Conservation (phyloP, 2,329 filamentous ascomycete species). For the Cercospora janseana region DNA sequence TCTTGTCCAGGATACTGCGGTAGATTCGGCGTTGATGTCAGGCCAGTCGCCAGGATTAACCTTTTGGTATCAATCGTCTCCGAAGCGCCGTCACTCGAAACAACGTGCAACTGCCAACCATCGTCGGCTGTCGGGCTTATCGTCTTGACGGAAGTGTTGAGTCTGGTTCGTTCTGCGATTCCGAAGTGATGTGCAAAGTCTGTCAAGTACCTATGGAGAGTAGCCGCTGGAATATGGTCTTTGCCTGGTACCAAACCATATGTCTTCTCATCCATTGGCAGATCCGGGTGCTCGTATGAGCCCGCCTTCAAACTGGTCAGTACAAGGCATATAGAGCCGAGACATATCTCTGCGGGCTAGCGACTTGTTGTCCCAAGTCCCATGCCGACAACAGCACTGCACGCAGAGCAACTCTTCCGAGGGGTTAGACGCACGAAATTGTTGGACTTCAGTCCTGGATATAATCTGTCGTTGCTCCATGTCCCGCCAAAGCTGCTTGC, state of each 20-base stretch:
- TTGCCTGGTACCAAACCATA: not conserved
- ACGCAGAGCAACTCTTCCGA: too few relatives aligned
- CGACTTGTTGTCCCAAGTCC: too few relatives aligned
- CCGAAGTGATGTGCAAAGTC: not conserved
- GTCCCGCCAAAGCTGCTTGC: not conserved
- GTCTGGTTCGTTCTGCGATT: not conserved
- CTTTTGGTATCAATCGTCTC: not conserved
- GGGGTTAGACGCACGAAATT: too few relatives aligned
- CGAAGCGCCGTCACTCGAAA: not conserved
- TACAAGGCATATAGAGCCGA: too few relatives aligned
- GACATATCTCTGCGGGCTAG: too few relatives aligned
- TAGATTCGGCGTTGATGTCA: conserved; percentile 3
- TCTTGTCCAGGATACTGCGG: not conserved
- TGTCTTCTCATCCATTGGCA: not conserved
- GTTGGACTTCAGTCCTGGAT: conserved; percentile 1
- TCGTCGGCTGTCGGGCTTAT: not conserved
- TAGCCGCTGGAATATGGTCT: not conserved
- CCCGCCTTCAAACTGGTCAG: too few relatives aligned
- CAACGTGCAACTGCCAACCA: not conserved
- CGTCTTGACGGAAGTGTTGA: not conserved
- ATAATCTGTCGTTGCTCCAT: conserved; percentile 5
- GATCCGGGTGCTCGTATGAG: not conserved
- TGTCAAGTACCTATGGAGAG: not conserved
- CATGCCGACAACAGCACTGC: too few relatives aligned
- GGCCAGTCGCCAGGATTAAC: conserved; percentile 5